Conservation (phyloP, 176 grass and related monocot genomes). For the Elaeis guineensis region DNA sequence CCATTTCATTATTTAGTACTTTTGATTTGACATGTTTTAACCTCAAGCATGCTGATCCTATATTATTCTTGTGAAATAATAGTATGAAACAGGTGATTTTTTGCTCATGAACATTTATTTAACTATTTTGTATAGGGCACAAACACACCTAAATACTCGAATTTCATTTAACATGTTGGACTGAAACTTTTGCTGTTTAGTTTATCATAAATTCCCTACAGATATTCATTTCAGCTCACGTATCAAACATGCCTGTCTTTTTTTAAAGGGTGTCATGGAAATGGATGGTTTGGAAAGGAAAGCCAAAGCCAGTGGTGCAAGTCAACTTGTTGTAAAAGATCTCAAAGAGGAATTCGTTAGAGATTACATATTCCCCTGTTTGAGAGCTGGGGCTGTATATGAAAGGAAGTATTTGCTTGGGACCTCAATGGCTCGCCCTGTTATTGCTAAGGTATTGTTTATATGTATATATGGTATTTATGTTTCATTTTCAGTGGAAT, state of each 20-base stretch:
- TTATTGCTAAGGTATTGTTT: constrained; percentile 82
- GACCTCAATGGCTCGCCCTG: constrained; percentile 94
- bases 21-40: too few relatives aligned
- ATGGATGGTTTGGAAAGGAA: constrained; percentile 89
- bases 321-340: constrained; percentile 92
- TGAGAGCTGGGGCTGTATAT: constrained; percentile 89
- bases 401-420: constrained; percentile 98
- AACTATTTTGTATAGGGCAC: too few relatives aligned
- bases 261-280: constrained; percentile 60
- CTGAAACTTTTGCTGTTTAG: too few relatives aligned
- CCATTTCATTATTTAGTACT: too few relatives aligned
- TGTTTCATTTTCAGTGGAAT: neutral
- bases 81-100: too few relatives aligned
- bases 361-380: constrained; percentile 87
- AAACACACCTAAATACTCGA: too few relatives aligned
- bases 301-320: constrained; percentile 86
- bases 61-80: too few relatives aligned
- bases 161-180: too few relatives aligned
- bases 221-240: too few relatives aligned
- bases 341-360: constrained; percentile 90
- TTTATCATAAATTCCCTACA: too few relatives aligned
- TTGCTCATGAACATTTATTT: too few relatives aligned
- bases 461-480: constrained; percentile 1
- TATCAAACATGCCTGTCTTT: neutral
- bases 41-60: too few relatives aligned